A percentile compares a stretch with the other conserved stretches of the same genome.
Evolutionary conservation across 78 protist species (phyloP).

Genomic region (Mastigamoeba balamuthi): DNA sequence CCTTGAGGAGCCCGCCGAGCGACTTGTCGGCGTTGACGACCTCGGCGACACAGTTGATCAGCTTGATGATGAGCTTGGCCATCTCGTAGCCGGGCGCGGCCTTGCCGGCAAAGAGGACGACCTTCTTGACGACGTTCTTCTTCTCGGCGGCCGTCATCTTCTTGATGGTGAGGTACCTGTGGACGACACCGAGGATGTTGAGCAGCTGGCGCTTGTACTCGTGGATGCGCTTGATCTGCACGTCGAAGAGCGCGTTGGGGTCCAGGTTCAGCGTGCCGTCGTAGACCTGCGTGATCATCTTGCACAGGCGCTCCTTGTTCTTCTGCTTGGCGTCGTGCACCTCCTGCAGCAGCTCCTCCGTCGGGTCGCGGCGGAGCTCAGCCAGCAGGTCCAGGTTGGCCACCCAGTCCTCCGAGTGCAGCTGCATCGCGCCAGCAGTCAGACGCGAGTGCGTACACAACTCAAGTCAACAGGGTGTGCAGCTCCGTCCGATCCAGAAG

Average conservation of each 20-base stretch:
- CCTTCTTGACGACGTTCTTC: slow-evolving; percentile 28
- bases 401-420: slow-evolving; percentile 62
- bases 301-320: slow-evolving; percentile 72
- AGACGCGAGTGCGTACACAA: no score
- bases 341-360: slow-evolving; percentile 28
- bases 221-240: slow-evolving; percentile 93
- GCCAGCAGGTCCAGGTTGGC: slow-evolving; percentile 51
- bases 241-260: slow-evolving; percentile 77
- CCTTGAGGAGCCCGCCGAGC: slow-evolving; percentile 58
- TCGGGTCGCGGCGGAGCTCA: slow-evolving; percentile 43
- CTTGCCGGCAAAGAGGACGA: slow-evolving; percentile 83
- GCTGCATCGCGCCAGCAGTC: no score
- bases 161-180: slow-evolving; percentile 29
- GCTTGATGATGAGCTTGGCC: slow-evolving; percentile 84
- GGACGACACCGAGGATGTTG: slow-evolving; percentile 9
- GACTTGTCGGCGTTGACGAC: slow-evolving; percentile 83
- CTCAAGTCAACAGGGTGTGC: no score
- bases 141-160: neutral
- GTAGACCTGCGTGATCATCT: slow-evolving; percentile 39
- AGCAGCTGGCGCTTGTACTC: slow-evolving; percentile 86
- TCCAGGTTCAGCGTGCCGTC: slow-evolving; percentile 57
- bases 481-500: no score
- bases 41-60: slow-evolving; percentile 70
- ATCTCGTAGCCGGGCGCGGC: slow-evolving; percentile 88
- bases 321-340: slow-evolving; percentile 32